A percentile compares a stretch with the other conserved stretches of the same genome.
Conservation (phyloP, 768 basidiomycete species). For the Calocera viscosa region DNA sequence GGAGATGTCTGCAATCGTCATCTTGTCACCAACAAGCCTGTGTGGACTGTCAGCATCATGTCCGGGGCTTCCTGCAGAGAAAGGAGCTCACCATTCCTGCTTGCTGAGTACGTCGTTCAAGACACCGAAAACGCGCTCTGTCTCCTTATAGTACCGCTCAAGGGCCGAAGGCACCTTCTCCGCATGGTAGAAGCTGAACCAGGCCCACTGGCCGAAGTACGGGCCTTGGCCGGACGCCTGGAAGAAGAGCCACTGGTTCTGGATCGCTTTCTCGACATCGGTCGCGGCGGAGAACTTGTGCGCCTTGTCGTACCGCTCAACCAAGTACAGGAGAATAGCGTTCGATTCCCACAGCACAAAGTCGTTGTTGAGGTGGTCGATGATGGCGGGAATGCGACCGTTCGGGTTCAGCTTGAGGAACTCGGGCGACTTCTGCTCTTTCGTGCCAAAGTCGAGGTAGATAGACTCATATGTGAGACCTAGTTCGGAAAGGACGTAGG, state of each 20-base stretch:
- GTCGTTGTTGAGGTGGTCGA: slow-evolving; percentile 17
- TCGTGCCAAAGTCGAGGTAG: slow-evolving; percentile 10
- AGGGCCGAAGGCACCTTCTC: slow-evolving; percentile 25
- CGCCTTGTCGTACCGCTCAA: slow-evolving; percentile 17
- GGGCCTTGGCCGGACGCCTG: slow-evolving; percentile 14
- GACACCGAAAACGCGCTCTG: slow-evolving; percentile 21
- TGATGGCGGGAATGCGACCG: slow-evolving; percentile 14
- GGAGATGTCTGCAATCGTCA: too few relatives aligned
- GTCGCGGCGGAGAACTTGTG: slow-evolving; percentile 14
- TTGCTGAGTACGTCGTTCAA: slow-evolving; percentile 25
- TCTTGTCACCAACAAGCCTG: slow-evolving; percentile 17
- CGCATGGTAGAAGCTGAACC: slow-evolving; percentile 24
- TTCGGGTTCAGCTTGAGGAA: slow-evolving; percentile 13
- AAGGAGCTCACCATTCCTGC: slow-evolving; percentile 20
- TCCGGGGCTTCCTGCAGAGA: neutral
- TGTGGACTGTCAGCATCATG: neutral
- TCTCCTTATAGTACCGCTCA: slow-evolving; percentile 26
- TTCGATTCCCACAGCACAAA: slow-evolving; percentile 17
- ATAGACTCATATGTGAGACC: slow-evolving; percentile 16
- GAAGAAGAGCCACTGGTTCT: slow-evolving; percentile 19
- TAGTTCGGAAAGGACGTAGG: slow-evolving; percentile 15
- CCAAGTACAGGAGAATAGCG: slow-evolving; percentile 17
- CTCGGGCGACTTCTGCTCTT: slow-evolving; percentile 11
- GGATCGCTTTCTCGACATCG: slow-evolving; percentile 13
- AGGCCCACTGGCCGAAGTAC: slow-evolving; percentile 15